Percentiles rank a stretch among this genome's conserved stretches.
phyloP scores from a whole-genome alignment of 1,284 basidiomycete species.

The Cutaneotrichosporon dermatis region DNA sequence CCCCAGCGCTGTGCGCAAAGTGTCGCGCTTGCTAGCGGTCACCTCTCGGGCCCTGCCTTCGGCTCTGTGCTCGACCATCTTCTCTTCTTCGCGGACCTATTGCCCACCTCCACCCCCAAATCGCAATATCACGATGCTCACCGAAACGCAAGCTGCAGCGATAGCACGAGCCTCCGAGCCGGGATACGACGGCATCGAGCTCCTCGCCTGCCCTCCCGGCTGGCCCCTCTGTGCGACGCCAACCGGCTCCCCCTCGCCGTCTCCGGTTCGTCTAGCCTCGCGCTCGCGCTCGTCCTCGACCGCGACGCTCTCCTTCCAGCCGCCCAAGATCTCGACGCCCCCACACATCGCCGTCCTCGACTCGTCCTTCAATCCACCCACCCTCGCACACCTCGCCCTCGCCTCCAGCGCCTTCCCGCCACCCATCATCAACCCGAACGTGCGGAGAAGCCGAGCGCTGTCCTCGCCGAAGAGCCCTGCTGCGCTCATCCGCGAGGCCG shows the following conservation, averaged over 20 bases:
- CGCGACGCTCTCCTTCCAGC: background rate
- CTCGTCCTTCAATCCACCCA: conserved; percentile 93
- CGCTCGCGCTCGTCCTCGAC: background rate
- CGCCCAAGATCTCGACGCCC: background rate
- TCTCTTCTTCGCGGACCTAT: background rate
- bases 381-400: conserved; percentile 76
- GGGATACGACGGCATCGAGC: conserved; percentile 20
- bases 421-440: conserved; percentile 20
- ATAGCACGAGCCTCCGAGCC: conserved; percentile 8
- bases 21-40: no score
- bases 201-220: conserved; percentile 27
- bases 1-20: no score
- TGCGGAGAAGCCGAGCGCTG: conserved; percentile 34
- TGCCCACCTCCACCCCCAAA: background rate
- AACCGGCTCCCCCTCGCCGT: background rate
- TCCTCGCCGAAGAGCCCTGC: background rate
- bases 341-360: conserved; percentile 63
- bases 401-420: conserved; percentile 48
- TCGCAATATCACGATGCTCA: conserved; percentile 22
- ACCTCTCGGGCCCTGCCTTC: background rate
- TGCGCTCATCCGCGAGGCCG: conserved; percentile 5
- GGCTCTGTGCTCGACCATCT: background rate
- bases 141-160: background rate
- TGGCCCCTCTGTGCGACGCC: conserved; percentile 24
- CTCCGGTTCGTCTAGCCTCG: background rate